Conservation (phyloP, 768 basidiomycete genomes). For the Cubamyces lactineus region DNA sequence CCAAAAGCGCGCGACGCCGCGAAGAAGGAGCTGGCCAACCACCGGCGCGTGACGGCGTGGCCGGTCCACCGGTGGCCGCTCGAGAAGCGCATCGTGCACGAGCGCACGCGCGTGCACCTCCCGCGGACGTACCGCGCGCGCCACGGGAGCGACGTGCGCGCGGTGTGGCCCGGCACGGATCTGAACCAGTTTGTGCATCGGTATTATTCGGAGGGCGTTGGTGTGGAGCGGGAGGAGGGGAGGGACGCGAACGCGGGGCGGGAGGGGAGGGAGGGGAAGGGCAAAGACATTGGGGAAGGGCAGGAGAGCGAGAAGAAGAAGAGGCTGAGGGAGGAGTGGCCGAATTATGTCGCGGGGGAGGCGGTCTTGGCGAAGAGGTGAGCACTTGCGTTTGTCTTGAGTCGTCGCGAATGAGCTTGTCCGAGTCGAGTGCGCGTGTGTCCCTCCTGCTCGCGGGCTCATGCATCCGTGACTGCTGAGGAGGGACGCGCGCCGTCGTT, state of each 20-base stretch:
- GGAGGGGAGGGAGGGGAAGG: slow-evolving; percentile 25
- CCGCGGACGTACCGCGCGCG: slow-evolving; percentile 44
- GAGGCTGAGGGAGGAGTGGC: slow-evolving; percentile 9
- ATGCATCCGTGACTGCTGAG: neutral
- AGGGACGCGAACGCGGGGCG: slow-evolving; percentile 24
- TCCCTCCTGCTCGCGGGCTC: neutral
- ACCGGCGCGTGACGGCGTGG: slow-evolving; percentile 43
- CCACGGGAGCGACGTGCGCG: slow-evolving; percentile 40
- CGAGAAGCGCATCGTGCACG: slow-evolving; percentile 37
- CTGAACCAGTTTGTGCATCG: slow-evolving; percentile 43
- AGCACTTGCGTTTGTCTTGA: neutral
- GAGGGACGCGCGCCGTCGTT: neutral
- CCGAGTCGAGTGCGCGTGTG: slow-evolving; percentile 8
- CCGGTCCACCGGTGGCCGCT: slow-evolving; percentile 45
- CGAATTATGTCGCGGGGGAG: slow-evolving; percentile 21
- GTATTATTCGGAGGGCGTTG: slow-evolving; percentile 31
- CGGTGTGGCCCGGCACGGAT: slow-evolving; percentile 38
- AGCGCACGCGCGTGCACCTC: slow-evolving; percentile 41
- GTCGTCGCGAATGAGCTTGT: neutral
- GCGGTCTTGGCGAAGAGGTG: slow-evolving; percentile 16
- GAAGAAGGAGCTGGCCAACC: slow-evolving; percentile 35
- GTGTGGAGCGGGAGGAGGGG: slow-evolving; percentile 25
- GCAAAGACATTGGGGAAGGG: slow-evolving; percentile 9
- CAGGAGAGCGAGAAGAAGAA: slow-evolving; percentile 17
- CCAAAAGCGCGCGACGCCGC: slow-evolving; percentile 34